Evolutionary conservation across 2,329 filamentous ascomycete genomes (phyloP).

Genomic region (Colletotrichum sp.): DNA sequence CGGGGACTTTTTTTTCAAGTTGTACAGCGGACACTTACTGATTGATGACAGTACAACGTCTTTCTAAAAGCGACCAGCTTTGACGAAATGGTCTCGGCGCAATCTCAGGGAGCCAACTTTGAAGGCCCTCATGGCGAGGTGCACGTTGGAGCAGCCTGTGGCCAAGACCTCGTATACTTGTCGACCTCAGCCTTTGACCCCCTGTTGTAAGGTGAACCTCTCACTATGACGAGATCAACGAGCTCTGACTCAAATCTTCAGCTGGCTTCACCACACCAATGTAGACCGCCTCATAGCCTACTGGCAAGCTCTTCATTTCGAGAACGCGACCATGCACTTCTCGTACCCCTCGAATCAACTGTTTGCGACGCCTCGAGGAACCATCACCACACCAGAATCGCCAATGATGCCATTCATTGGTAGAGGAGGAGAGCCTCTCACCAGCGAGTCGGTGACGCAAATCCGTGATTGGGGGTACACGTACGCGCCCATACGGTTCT

Average conservation of each 20-base stretch:
- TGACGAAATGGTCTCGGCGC: constrained; percentile 44
- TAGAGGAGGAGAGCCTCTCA: constrained; percentile 44
- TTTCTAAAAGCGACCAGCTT: constrained; percentile 42
- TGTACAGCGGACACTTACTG: neutral
- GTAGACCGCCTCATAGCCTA: constrained; percentile 70
- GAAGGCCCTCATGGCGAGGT: constrained; percentile 50
- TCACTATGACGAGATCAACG: neutral
- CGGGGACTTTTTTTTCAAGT: neutral
- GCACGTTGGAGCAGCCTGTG: constrained; percentile 43
- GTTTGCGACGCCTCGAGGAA: constrained; percentile 46
- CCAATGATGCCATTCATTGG: constrained; percentile 57
- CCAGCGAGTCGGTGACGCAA: constrained; percentile 36
- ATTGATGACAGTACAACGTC: constrained; percentile 42
- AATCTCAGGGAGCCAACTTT: constrained; percentile 42
- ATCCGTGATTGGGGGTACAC: constrained; percentile 44
- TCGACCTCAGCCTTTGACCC: constrained; percentile 51
- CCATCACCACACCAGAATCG: constrained; percentile 45
- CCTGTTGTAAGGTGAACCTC: constrained; percentile 42
- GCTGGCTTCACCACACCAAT: constrained; percentile 60
- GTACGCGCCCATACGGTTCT: constrained; percentile 45
- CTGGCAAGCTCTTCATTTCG: constrained; percentile 51
- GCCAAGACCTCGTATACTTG: constrained; percentile 38
- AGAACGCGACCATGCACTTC: constrained; percentile 35
- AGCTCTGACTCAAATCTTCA: constrained; percentile 23
- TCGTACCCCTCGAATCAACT: constrained; percentile 39